Conservation (phyloP, 2,329 filamentous ascomycete species). For the Venturia asperata region DNA sequence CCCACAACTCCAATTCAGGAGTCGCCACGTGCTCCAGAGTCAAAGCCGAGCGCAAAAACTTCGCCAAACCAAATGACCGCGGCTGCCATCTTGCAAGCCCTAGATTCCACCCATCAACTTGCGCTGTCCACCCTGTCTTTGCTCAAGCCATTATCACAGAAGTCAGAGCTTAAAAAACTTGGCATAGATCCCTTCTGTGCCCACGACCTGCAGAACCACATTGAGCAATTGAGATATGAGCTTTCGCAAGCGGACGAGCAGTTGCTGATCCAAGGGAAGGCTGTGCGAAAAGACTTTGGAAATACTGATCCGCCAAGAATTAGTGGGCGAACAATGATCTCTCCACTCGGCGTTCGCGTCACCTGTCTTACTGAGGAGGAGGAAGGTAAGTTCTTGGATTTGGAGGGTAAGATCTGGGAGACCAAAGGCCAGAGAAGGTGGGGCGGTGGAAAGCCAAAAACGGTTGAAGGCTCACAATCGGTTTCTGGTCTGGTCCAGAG, state of each 20-base stretch:
- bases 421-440: conserved; percentile 10
- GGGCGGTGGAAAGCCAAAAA: conserved; percentile 11
- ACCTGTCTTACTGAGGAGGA: conserved; percentile 62
- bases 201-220: conserved; percentile 28
- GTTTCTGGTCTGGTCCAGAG: not conserved
- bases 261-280: conserved; percentile 45
- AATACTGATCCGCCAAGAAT: conserved; percentile 33
- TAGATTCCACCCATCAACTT: conserved; percentile 17
- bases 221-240: conserved; percentile 18
- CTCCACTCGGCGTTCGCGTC: conserved; percentile 63
- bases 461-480: conserved; percentile 5
- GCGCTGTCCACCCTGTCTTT: conserved; percentile 11
- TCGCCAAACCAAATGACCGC: conserved; percentile 10
- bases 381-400: conserved; percentile 61
- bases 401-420: conserved; percentile 52
- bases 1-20: conserved; percentile 4
- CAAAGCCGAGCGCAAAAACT: not conserved
- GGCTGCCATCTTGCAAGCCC: conserved; percentile 12
- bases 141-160: conserved; percentile 14
- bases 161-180: conserved; percentile 26
- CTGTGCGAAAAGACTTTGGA: conserved; percentile 34
- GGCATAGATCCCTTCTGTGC: conserved; percentile 22
- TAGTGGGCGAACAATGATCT: conserved; percentile 58
- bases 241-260: conserved; percentile 29
- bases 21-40: not conserved